phyloP scores from a whole-genome alignment of 2,329 filamentous ascomycete genomes.

The Venturia nashicola region DNA sequence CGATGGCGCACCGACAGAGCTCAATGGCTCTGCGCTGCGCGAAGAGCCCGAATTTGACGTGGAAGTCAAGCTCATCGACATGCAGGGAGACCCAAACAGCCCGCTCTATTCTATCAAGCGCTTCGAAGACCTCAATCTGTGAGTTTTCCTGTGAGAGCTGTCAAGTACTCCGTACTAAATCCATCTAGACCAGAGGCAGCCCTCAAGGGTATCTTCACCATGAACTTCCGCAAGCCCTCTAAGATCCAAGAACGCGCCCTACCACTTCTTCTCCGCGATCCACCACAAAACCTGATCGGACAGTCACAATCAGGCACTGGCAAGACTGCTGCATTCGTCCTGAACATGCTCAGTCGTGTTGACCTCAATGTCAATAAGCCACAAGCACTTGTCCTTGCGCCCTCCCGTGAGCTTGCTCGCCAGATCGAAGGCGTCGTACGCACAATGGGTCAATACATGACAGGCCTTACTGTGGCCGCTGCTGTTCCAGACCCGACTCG shows the following conservation, averaged over 20 bases:
- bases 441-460: conserved; percentile 73
- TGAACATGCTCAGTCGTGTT: conserved; percentile 79
- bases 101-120: conserved; percentile 74
- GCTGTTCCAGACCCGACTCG: conserved; percentile 69
- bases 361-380: conserved; percentile 60
- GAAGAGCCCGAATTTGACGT: conserved; percentile 75
- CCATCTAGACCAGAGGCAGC: conserved; percentile 45
- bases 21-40: conserved; percentile 28
- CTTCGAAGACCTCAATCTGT: conserved; percentile 58
- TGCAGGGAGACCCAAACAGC: conserved; percentile 75
- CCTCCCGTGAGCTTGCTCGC: conserved; percentile 84
- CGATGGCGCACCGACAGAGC: conserved; percentile 34
- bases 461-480: conserved; percentile 61
- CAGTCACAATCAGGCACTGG: conserved; percentile 99
- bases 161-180: conserved; percentile 3
- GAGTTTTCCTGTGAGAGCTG: background rate
- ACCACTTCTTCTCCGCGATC: conserved; percentile 73
- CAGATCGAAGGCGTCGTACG: conserved; percentile 83
- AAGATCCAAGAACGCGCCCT: conserved; percentile 96
- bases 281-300: conserved; percentile 88
- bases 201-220: conserved; percentile 61
- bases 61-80: conserved; percentile 80
- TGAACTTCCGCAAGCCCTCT: conserved; percentile 89
- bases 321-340: conserved; percentile 92
- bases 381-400: conserved; percentile 80